Conservation (phyloP, 345 rosid genomes). For the Salix dunnii region DNA sequence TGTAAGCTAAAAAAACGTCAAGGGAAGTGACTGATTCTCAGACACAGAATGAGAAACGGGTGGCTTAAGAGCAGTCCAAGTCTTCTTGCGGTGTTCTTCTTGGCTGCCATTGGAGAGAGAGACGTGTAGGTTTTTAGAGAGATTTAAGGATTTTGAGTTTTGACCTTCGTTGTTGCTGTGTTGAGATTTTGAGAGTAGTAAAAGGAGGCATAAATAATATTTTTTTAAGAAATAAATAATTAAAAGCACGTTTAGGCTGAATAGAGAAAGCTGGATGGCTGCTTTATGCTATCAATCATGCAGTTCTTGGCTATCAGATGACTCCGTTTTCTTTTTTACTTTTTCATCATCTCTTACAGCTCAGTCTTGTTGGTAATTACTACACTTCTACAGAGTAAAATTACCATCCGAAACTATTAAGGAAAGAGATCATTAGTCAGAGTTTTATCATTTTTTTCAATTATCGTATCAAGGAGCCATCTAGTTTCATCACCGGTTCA, state of each 20-base stretch:
- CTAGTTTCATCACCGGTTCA: too few relatives aligned
- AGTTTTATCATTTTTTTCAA: too few relatives aligned
- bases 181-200: conserved; percentile 17
- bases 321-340: background rate
- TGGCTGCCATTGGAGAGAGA: conserved; percentile 37
- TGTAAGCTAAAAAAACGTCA: conserved; percentile 14
- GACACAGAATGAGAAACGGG: background rate
- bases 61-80: conserved; percentile 1
- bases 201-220: conserved; percentile 1
- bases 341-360: background rate
- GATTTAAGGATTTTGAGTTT: background rate
- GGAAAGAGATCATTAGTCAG: too few relatives aligned
- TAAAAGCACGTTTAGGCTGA: conserved; percentile 38
- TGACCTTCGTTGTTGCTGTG: background rate
- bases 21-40: conserved; percentile 22
- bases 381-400: background rate
- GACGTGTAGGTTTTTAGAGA: background rate
- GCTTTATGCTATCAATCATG: conserved; percentile 21
- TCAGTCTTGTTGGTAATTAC: background rate
- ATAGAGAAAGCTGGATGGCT: conserved; percentile 15
- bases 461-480: too few relatives aligned
- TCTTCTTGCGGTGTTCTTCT: conserved; percentile 1
- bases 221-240: background rate
- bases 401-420: background rate
- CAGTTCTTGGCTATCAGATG: background rate